Evolutionary conservation across 371 early-diverging fungal species (phyloP), one percentile per base, ranked within the genome.

Genomic region (Mortierella sp.): DNA sequence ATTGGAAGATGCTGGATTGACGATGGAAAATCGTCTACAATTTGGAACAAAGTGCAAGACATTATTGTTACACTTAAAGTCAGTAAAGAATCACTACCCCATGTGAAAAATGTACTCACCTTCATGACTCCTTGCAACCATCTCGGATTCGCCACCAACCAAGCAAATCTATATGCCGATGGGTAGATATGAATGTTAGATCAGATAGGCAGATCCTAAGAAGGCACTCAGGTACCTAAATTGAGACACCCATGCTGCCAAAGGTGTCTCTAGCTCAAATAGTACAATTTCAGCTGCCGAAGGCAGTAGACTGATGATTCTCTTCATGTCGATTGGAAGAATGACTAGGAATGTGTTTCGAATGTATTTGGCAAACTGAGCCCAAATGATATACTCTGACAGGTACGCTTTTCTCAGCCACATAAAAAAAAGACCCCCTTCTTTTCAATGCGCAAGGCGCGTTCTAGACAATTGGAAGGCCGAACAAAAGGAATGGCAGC

Each of bases 241-340:
- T 43, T 43, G 43, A 5, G 15, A 1, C 15, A 4, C 4, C 2
- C 43, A 19, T 15, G 53, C 13, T 19, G 9, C 8, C 53, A 53
- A 8, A 21, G 28, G 57, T 24, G 11, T 24, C 62, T 19, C 21
- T 16, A 9, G 45, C 24, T 45, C 28, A 57, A 28, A 16, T 11
- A 21, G 16, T 74, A 80, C 80, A 65, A 87, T 86, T 74, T 90
- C 91, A 16, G 89, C 87, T 4, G 91, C 91, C 11, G 89, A 88
- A 19, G 90, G 90, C 24, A 90, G 77, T 8, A 90, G 71, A 60
- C 85, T 85, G 47, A 89, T 81, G 73, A 89, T 88, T 52, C 86
- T 68, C 45, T 63, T 47, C 65, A 57, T 71, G 71, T 28, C n/a
- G 47, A 40, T 38, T 55, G 58, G 36, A 32, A 38, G 65, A 40